A percentile compares a stretch with the other conserved stretches of the same genome.
Conservation (phyloP, 306 rosid genomes). For the Corylus americana region DNA sequence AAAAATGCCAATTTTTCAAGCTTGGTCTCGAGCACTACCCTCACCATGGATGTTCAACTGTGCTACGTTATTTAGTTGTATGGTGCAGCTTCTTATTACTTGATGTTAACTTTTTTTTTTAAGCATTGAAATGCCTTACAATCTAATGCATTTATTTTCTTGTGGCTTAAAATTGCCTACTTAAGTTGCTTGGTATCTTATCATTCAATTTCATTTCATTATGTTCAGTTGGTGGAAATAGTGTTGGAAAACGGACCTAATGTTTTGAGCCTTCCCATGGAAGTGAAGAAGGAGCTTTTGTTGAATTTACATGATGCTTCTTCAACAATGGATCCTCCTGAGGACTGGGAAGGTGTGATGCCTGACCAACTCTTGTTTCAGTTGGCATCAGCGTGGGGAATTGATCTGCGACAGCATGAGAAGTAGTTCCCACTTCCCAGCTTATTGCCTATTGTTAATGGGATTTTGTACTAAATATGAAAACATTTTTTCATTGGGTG, state of each 20-base stretch:
- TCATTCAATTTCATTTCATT: constrained; percentile 10
- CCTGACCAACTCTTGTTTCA: constrained; percentile 85
- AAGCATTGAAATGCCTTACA: background rate
- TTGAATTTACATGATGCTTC: constrained; percentile 86
- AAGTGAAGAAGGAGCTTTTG: constrained; percentile 73
- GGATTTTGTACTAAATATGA: background rate
- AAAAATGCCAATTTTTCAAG: too few species aligned
- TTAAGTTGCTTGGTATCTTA: constrained; percentile 7
- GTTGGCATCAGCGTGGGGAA: constrained; percentile 88
- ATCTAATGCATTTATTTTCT: background rate
- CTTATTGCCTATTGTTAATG: background rate
- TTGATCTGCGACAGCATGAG: constrained; percentile 73
- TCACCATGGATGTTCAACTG: too few species aligned
- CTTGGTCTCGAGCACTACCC: background rate
- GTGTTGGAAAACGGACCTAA: constrained; percentile 76
- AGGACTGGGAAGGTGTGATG: constrained; percentile 85
- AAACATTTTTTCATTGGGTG: background rate
- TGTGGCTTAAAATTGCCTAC: background rate
- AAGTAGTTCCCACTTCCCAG: constrained; percentile 33
- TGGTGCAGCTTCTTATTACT: background rate
- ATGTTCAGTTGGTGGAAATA: constrained; percentile 77
- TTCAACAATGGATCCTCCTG: constrained; percentile 58
- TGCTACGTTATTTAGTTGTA: too few species aligned
- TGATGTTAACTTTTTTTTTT: background rate
- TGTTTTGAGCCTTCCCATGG: constrained; percentile 71